phyloP scores from a whole-genome alignment of 2,329 filamentous ascomycete genomes.

The Colletotrichum sansevieriae region DNA sequence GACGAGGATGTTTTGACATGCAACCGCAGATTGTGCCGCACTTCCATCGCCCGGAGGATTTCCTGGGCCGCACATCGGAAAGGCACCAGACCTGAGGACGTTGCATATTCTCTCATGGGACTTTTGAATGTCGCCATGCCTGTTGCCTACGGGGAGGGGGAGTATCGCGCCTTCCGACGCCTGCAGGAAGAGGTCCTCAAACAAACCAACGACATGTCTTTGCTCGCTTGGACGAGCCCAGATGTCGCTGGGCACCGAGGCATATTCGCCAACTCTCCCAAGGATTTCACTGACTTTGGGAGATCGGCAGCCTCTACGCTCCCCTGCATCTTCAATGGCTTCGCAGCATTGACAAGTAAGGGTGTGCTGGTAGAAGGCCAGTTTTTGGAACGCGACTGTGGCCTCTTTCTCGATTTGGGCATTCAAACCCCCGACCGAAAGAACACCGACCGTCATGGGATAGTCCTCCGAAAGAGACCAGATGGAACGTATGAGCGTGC shows the following conservation, averaged over 20 bases:
- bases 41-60: conserved; percentile 13
- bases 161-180: not conserved
- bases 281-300: not conserved
- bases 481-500: not conserved
- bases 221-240: conserved; percentile 5
- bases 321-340: not conserved
- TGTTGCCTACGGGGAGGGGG: conserved; percentile 18
- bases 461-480: not conserved
- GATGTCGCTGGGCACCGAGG: not conserved
- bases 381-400: not conserved
- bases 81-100: not conserved
- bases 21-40: too few relatives aligned
- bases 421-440: not conserved
- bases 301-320: too few relatives aligned
- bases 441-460: not conserved
- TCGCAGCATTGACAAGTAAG: not conserved
- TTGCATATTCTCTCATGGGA: conserved; percentile 8
- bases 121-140: conserved; percentile 21
- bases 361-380: not conserved
- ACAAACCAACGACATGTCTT: conserved; percentile 4
- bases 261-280: not conserved
- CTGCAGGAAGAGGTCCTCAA: conserved; percentile 22
- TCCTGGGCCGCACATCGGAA: conserved; percentile 14
- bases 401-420: conserved; percentile 7
- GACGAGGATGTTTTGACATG: not conserved